These are phyloP conservation scores for Tylopilus subfusipes DNA, from an alignment of 768 basidiomycete species.

Conservation along the genomic window DNA sequence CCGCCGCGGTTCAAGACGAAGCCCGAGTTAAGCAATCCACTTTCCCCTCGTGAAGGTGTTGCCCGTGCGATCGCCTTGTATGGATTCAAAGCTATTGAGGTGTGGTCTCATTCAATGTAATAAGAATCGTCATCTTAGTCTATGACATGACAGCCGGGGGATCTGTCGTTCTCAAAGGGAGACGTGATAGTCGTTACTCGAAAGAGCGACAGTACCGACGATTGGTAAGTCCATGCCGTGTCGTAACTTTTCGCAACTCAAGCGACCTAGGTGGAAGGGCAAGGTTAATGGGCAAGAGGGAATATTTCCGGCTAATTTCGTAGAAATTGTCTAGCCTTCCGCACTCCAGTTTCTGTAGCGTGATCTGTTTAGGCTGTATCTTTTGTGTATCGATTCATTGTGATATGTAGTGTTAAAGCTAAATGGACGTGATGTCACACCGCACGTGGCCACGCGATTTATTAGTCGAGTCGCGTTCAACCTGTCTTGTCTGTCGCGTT, in stretches of 20 bases:
- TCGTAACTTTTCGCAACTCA: background rate
- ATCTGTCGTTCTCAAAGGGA: constrained; percentile 73
- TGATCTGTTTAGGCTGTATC: constrained; percentile 3
- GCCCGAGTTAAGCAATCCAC: constrained; percentile 46
- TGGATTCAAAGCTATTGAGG: constrained; percentile 72
- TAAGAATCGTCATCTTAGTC: constrained; percentile 3
- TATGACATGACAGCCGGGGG: constrained; percentile 52
- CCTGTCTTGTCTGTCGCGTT: background rate
- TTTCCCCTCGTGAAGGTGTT: constrained; percentile 56
- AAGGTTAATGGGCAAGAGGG: constrained; percentile 56
- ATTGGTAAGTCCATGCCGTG: constrained; percentile 50
- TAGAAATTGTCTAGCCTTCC: constrained; percentile 50
- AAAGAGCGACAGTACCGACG: constrained; percentile 68
- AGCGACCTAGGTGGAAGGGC: constrained; percentile 68
- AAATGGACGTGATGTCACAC: background rate
- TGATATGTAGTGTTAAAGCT: background rate
- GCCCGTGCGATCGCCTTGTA: constrained; percentile 72
- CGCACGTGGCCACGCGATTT: background rate
- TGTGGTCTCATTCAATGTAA: constrained; percentile 25
- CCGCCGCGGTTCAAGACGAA: constrained; percentile 43
- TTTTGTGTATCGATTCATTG: background rate
- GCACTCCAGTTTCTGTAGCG: background rate
- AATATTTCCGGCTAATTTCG: constrained; percentile 81
- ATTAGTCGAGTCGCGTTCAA: background rate
- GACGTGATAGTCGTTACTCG: constrained; percentile 67